Conservation (phyloP, 1,284 basidiomycete genomes). For the Neonothopanus nambi region DNA sequence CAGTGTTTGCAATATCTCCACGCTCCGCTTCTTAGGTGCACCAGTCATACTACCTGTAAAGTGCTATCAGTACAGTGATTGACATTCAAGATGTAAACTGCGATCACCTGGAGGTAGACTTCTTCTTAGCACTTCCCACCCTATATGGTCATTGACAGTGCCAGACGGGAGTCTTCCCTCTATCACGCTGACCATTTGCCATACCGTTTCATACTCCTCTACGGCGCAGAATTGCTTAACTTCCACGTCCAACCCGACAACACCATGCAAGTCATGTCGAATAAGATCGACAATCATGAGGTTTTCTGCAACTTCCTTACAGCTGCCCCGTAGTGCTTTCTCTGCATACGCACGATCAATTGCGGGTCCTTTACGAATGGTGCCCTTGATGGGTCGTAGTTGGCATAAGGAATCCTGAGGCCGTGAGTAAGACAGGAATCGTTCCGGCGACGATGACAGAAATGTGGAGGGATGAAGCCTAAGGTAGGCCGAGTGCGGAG, state of each 20-base stretch:
- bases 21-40: constrained; percentile 92
- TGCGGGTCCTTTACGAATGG: constrained; percentile 65
- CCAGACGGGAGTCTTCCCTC: constrained; percentile 53
- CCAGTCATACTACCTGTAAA: constrained; percentile 91
- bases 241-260: constrained; percentile 74
- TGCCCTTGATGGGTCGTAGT: constrained; percentile 96
- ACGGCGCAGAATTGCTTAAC: constrained; percentile 88
- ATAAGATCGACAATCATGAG: constrained; percentile 98
- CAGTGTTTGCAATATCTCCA: constrained; percentile 84
- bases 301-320: constrained; percentile 95
- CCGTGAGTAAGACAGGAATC: constrained; percentile 85
- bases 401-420: constrained; percentile 68
- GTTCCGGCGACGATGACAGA: constrained; percentile 87
- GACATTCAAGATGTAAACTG: neutral
- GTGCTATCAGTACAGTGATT: neutral
- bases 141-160: constrained; percentile 42
- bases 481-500: constrained; percentile 88
- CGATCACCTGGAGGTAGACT: constrained; percentile 81
- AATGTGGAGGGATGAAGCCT: constrained; percentile 66
- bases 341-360: constrained; percentile 67
- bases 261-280: constrained; percentile 83
- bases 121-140: constrained; percentile 76
- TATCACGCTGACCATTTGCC: constrained; percentile 95
- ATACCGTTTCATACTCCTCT: constrained; percentile 93
- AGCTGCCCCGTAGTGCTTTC: constrained; percentile 66